Conservation (phyloP, 2,329 filamentous ascomycete species). For the Raffaelea arxii region DNA sequence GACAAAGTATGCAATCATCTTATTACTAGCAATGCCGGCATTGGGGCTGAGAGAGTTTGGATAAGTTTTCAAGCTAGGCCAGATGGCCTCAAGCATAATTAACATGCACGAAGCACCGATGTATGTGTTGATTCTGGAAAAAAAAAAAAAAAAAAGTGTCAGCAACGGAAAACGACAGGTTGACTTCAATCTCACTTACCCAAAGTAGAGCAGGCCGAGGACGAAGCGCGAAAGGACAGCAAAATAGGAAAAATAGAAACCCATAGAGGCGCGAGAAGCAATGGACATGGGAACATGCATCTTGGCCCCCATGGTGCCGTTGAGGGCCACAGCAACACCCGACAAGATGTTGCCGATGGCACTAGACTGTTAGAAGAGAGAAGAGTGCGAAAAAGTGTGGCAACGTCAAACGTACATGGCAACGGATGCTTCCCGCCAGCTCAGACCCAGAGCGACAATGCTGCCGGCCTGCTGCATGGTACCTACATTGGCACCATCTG, state of each 20-base stretch:
- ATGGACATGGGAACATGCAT: conserved; percentile 29
- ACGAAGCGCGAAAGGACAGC: conserved; percentile 22
- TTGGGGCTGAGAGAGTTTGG: conserved; percentile 29
- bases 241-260: conserved; percentile 24
- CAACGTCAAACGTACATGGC: conserved; percentile 12
- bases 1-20: conserved; percentile 12
- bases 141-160: too few relatives aligned
- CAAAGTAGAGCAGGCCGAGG: conserved; percentile 25
- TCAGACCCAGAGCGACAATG: conserved; percentile 14
- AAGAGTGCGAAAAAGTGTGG: not conserved
- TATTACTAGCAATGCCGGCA: conserved; percentile 20
- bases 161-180: too few relatives aligned
- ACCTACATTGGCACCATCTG: conserved; percentile 15
- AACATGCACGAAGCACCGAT: conserved; percentile 9
- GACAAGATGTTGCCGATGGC: conserved; percentile 11
- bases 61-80: conserved; percentile 28
- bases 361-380: not conserved
- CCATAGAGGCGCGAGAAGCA: conserved; percentile 24
- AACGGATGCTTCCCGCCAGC: conserved; percentile 15
- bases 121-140: conserved; percentile 16
- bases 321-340: conserved; percentile 28
- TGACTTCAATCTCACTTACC: conserved; percentile 5
- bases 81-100: conserved; percentile 27
- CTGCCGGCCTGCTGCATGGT: conserved; percentile 17
- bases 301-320: conserved; percentile 24